Percentiles rank a stretch among this genome's conserved stretches.
Conservation (phyloP, 331 rosid genomes). For the Acacia concinna region DNA sequence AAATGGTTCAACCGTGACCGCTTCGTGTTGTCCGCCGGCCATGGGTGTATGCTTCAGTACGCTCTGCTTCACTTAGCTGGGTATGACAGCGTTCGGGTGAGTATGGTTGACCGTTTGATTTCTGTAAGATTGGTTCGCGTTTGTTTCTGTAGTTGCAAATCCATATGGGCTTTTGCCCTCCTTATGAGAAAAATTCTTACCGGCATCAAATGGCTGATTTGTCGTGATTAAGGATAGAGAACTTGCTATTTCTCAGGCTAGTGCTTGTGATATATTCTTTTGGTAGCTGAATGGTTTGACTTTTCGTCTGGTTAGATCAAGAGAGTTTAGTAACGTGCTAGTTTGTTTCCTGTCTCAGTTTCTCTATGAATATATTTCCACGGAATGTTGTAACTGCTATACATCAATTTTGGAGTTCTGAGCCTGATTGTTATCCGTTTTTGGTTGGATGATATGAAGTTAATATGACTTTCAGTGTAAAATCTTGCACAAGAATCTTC, state of each 20-base stretch:
- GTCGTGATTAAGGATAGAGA: neutral
- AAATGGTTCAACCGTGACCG: neutral
- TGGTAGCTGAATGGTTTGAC: neutral
- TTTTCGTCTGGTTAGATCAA: neutral
- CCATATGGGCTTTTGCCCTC: neutral
- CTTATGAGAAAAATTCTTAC: neutral
- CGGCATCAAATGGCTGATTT: neutral
- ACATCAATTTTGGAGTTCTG: neutral
- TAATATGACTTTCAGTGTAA: neutral
- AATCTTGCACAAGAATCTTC: neutral
- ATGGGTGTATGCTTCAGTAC: conserved; percentile 7
- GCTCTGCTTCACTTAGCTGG: conserved; percentile 2
- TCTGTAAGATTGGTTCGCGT: neutral
- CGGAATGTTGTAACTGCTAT: neutral
- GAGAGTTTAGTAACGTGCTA: neutral
- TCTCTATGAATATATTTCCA: neutral
- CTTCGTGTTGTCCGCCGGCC: conserved; percentile 1
- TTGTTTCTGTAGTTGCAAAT: neutral
- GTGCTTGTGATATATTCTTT: neutral
- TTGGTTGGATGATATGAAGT: neutral
- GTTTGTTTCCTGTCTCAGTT: neutral
- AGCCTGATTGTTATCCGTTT: neutral
- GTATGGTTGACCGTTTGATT: neutral
- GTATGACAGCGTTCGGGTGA: neutral
- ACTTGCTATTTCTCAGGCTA: neutral